Conservation (phyloP, 1,284 basidiomycete genomes). For the Moniliophthora roreri region DNA sequence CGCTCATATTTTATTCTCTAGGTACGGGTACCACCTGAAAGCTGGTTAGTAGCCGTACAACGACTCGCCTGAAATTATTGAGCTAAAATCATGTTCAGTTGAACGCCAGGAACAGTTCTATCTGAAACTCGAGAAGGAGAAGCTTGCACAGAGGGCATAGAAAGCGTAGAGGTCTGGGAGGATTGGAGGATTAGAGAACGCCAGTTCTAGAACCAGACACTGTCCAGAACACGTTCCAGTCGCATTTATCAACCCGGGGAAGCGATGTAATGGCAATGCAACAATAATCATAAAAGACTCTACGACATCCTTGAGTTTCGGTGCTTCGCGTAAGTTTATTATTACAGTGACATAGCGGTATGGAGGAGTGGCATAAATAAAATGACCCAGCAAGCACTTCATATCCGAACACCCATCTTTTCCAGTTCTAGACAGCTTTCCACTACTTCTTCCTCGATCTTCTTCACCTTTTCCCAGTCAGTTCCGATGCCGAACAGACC, state of each 20-base stretch:
- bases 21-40: conserved; percentile 82
- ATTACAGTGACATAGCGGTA: conserved; percentile 1
- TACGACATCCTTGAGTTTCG: neutral
- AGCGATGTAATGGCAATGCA: neutral
- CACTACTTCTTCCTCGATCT: conserved; percentile 64
- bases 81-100: conserved; percentile 43
- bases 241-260: neutral
- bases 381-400: conserved; percentile 17
- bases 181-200: neutral
- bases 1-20: conserved; percentile 28
- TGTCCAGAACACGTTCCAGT: neutral
- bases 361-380: conserved; percentile 18
- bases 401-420: conserved; percentile 45
- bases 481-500: conserved; percentile 89
- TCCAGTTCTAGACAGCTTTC: conserved; percentile 77
- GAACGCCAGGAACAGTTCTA: conserved; percentile 82
- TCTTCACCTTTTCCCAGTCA: conserved; percentile 82
- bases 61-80: neutral
- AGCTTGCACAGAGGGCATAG: conserved; percentile 30
- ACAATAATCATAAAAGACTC: conserved; percentile 5
- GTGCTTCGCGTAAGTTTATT: neutral
- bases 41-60: conserved; percentile 47
- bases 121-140: conserved; percentile 74
- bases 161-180: conserved; percentile 13
- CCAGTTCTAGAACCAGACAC: conserved; percentile 12